A percentile compares a stretch with the other conserved stretches of the same genome.
Evolutionary conservation across 805 yeast genomes (phyloP).

Genomic region (Nakazawaea wyomingensis): DNA sequence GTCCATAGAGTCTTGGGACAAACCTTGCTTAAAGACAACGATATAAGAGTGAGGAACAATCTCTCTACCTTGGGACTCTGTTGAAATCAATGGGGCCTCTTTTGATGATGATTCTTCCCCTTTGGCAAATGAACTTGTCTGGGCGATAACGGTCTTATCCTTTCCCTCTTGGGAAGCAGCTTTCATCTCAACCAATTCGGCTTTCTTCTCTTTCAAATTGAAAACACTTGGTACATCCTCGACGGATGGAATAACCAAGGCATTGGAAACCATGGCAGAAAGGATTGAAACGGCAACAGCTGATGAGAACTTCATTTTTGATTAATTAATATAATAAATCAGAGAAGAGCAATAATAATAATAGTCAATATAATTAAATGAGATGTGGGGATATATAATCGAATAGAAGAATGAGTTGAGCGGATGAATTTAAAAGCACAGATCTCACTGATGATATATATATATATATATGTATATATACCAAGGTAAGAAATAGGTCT

Average conservation of each 20-base stretch:
- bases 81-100: constrained; percentile 43
- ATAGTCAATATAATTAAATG: too few relatives aligned
- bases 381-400: too few relatives aligned
- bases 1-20: constrained; percentile 44
- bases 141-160: constrained; percentile 10
- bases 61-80: constrained; percentile 37
- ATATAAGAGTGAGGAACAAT: constrained; percentile 75
- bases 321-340: too few relatives aligned
- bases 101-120: constrained; percentile 16
- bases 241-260: constrained; percentile 55
- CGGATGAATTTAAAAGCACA: too few relatives aligned
- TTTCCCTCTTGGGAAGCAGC: constrained; percentile 32
- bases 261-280: constrained; percentile 31
- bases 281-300: constrained; percentile 23
- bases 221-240: constrained; percentile 18
- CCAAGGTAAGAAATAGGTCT: too few relatives aligned
- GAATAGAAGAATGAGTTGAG: too few relatives aligned
- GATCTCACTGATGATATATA: too few relatives aligned
- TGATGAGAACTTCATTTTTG: constrained; percentile 16
- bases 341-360: background rate
- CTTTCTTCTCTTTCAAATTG: constrained; percentile 3
- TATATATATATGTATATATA: too few relatives aligned
- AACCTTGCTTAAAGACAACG: constrained; percentile 70
- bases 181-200: constrained; percentile 24
- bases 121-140: constrained; percentile 4